phyloP scores from a whole-genome alignment of 805 yeast genomes.

The Candida tibetensis region DNA sequence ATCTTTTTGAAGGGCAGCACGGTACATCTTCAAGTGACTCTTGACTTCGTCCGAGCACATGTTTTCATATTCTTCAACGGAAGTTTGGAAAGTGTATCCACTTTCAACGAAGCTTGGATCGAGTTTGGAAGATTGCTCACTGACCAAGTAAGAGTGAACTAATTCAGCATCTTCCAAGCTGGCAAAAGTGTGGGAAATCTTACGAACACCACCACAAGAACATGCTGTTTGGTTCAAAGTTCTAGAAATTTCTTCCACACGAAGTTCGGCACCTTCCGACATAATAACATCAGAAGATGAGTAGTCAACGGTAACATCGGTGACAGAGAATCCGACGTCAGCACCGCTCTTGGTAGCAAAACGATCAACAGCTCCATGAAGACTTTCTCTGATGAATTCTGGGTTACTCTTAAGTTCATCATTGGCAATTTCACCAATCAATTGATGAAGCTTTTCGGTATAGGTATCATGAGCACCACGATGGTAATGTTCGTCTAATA shows the following conservation, averaged over 20 bases:
- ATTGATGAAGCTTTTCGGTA: not conserved
- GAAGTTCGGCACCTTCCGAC: too few relatives aligned
- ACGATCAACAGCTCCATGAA: conserved; percentile 5
- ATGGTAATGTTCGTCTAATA: not conserved
- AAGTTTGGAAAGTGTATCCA: conserved; percentile 1
- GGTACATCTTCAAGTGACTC: conserved; percentile 3
- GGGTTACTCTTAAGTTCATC: conserved; percentile 2
- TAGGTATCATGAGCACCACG: not conserved
- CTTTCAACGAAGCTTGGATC: conserved; percentile 1
- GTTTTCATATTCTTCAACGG: not conserved
- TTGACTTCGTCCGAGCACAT: not conserved
- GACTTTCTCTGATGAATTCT: conserved; percentile 5
- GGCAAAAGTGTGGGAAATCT: not conserved
- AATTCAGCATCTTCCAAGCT: conserved; percentile 5
- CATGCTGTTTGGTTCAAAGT: too few relatives aligned
- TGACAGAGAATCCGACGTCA: too few relatives aligned
- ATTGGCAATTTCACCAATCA: not conserved
- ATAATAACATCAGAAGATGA: too few relatives aligned
- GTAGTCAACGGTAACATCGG: too few relatives aligned
- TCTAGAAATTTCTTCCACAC: too few relatives aligned
- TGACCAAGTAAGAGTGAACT: conserved; percentile 1
- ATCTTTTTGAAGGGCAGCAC: too few relatives aligned
- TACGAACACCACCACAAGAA: conserved; percentile 7
- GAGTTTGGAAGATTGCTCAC: conserved; percentile 2
- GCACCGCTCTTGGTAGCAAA: too few relatives aligned